A percentile compares a stretch with the other conserved stretches of the same genome.
Evolutionary conservation across 805 yeast genomes (phyloP).

Genomic region (Monosporozyma aquatica): DNA sequence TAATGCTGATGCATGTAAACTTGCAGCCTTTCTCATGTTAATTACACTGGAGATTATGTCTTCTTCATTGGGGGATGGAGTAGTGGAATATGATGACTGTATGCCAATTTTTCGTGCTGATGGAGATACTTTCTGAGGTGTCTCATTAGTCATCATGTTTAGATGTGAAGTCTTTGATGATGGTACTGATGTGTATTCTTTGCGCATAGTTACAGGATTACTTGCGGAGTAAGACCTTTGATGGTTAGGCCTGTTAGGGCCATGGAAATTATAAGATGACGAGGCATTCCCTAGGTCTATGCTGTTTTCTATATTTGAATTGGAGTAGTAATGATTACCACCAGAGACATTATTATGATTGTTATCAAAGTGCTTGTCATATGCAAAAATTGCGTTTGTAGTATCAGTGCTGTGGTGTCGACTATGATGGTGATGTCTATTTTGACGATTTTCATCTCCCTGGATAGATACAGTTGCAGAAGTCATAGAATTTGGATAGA

Average conservation of each 20-base stretch:
- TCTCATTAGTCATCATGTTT: neutral
- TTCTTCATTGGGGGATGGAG: neutral
- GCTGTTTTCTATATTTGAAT: neutral
- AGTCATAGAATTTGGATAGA: conserved; percentile 3
- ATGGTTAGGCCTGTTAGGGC: conserved; percentile 6
- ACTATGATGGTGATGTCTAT: neutral
- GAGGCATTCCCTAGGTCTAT: no score
- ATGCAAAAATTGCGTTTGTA: no score
- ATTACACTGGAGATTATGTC: conserved; percentile 29
- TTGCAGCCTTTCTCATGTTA: conserved; percentile 46
- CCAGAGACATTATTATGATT: neutral
- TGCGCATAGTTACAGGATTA: neutral
- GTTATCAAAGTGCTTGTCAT: no score
- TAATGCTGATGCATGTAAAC: conserved; percentile 58
- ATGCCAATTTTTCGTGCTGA: neutral
- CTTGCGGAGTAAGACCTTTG: conserved; percentile 13
- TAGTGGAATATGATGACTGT: neutral
- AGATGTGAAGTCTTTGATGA: neutral
- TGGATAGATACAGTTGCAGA: neutral
- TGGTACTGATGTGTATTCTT: neutral
- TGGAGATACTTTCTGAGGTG: neutral
- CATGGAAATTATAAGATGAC: no score
- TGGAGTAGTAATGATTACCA: neutral
- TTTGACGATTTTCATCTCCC: conserved; percentile 1
- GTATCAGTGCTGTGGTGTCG: neutral